A percentile compares a stretch with the other conserved stretches of the same genome.
Evolutionary conservation across 768 basidiomycete species (phyloP).

Genomic region (Mycena alexandri): DNA sequence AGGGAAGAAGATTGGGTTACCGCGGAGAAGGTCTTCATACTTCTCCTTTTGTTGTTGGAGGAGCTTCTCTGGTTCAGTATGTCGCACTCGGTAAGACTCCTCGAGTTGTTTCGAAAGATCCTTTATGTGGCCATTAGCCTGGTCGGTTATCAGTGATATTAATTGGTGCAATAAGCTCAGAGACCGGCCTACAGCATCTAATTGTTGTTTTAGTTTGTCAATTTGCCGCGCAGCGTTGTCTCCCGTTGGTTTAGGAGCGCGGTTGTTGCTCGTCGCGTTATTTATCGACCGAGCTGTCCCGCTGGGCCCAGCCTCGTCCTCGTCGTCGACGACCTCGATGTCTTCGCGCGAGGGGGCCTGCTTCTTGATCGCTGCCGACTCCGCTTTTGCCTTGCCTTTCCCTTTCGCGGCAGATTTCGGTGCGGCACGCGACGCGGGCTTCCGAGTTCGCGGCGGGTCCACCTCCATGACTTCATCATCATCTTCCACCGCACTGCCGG

Average conservation of each 20-base stretch:
- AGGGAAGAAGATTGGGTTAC: constrained; percentile 50
- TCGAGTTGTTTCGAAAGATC: constrained; percentile 68
- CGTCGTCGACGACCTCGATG: constrained; percentile 30
- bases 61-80: constrained; percentile 75
- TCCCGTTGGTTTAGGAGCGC: constrained; percentile 8
- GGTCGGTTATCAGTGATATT: constrained; percentile 1
- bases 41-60: constrained; percentile 62
- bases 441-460: constrained; percentile 27
- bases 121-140: constrained; percentile 61
- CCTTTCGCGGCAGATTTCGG: constrained; percentile 29
- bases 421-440: constrained; percentile 24
- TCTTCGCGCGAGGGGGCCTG: constrained; percentile 15
- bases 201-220: constrained; percentile 18
- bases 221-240: constrained; percentile 15
- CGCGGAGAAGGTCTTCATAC: constrained; percentile 64
- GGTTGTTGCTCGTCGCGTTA: constrained; percentile 19
- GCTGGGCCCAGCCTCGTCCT: constrained; percentile 25
- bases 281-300: constrained; percentile 28
- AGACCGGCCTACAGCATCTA: constrained; percentile 15
- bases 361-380: constrained; percentile 20
- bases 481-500: constrained; percentile 15
- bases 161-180: no score
- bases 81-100: constrained; percentile 67
- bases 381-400: constrained; percentile 32
- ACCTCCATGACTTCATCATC: constrained; percentile 32